Percentiles rank a stretch among this genome's conserved stretches.
Evolutionary conservation across 108 stramenopile species (phyloP).

Genomic region (Cyclotella baltica): DNA sequence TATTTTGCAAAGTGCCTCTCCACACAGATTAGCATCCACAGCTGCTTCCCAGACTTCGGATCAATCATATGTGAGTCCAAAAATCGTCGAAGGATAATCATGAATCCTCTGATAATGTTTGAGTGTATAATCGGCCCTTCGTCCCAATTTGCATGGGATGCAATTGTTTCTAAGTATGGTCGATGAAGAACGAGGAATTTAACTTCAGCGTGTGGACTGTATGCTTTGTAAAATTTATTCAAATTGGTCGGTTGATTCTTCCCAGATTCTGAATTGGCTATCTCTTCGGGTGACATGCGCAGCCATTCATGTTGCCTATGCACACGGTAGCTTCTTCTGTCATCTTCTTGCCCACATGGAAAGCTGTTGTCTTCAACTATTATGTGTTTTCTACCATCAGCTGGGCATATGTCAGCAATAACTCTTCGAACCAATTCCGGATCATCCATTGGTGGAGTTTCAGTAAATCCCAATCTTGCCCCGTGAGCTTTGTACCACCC

Average conservation of each 20-base stretch:
- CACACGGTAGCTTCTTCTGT: constrained; percentile 31
- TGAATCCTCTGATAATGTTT: constrained; percentile 40
- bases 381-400: constrained; percentile 34
- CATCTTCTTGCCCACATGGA: constrained; percentile 38
- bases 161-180: constrained; percentile 36
- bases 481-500: constrained; percentile 7
- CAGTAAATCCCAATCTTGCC: constrained; percentile 11
- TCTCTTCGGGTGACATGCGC: constrained; percentile 26
- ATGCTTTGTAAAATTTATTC: constrained; percentile 34
- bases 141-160: constrained; percentile 45
- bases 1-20: constrained; percentile 39
- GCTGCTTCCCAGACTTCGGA: not conserved
- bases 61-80: constrained; percentile 29
- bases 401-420: constrained; percentile 30
- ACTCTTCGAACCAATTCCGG: constrained; percentile 21
- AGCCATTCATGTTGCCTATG: constrained; percentile 40
- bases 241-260: constrained; percentile 36
- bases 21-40: constrained; percentile 43
- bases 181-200: constrained; percentile 49
- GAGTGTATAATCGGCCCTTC: constrained; percentile 20
- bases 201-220: constrained; percentile 40
- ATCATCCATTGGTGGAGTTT: constrained; percentile 29
- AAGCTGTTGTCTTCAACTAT: constrained; percentile 43
- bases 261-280: constrained; percentile 22
- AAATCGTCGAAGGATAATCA: constrained; percentile 39